Conservation (phyloP, 2,329 filamentous ascomycete species). For the Penicillium sp. region DNA sequence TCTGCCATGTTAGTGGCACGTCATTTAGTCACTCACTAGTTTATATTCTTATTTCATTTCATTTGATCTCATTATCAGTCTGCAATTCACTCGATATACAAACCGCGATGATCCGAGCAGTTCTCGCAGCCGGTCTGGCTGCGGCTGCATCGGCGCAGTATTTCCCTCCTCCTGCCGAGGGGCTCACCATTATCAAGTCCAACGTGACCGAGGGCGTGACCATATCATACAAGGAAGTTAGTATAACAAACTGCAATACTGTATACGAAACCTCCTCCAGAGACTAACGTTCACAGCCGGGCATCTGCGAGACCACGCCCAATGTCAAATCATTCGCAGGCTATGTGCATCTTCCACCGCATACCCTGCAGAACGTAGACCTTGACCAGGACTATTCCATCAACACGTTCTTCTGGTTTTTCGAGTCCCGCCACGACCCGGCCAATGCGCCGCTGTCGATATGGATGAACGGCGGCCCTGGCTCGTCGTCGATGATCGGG, state of each 20-base stretch:
- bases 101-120: slow-evolving; percentile 7
- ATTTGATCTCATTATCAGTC: not conserved
- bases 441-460: slow-evolving; percentile 40
- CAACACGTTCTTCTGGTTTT: slow-evolving; percentile 65
- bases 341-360: slow-evolving; percentile 55
- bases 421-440: slow-evolving; percentile 50
- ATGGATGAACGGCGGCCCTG: slow-evolving; percentile 48
- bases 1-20: not conserved
- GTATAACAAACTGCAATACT: not conserved
- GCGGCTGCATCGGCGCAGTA: slow-evolving; percentile 26
- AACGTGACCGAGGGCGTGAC: slow-evolving; percentile 40
- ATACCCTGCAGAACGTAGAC: slow-evolving; percentile 35
- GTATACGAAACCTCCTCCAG: not conserved
- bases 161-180: slow-evolving; percentile 41
- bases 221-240: slow-evolving; percentile 46
- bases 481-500: slow-evolving; percentile 41
- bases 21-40: not conserved
- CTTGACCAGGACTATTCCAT: slow-evolving; percentile 53
- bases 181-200: slow-evolving; percentile 40
- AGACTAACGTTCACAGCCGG: slow-evolving; percentile 26
- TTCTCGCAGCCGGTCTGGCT: slow-evolving; percentile 14
- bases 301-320: slow-evolving; percentile 55
- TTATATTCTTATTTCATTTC: not conserved
- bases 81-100: not conserved
- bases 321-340: slow-evolving; percentile 57